Evolutionary conservation across 805 yeast species (phyloP).

Genomic region (Candida koratica): DNA sequence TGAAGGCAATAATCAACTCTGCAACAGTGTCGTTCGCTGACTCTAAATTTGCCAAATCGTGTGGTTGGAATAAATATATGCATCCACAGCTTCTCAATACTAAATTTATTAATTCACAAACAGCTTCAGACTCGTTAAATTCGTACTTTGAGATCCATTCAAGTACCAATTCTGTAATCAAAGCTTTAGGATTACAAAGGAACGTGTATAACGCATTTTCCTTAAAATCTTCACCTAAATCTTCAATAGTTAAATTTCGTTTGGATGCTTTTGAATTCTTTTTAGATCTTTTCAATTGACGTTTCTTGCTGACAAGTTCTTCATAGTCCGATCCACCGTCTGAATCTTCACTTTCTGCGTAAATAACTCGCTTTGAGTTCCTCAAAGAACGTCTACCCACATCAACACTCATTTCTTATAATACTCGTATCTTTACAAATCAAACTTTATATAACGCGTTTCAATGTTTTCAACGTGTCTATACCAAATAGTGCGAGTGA

Average conservation of each 20-base stretch:
- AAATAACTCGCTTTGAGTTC: constrained; percentile 1
- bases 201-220: constrained; percentile 31
- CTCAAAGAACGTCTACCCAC: constrained; percentile 4
- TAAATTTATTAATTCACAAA: constrained; percentile 64
- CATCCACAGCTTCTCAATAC: constrained; percentile 72
- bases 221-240: constrained; percentile 19
- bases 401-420: background rate
- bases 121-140: constrained; percentile 19
- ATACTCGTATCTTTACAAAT: background rate
- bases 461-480: too few relatives aligned
- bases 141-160: constrained; percentile 35
- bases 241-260: constrained; percentile 5
- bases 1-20: constrained; percentile 64
- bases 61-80: constrained; percentile 59
- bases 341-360: constrained; percentile 3
- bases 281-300: background rate
- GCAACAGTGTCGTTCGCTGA: constrained; percentile 69
- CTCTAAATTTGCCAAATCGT: constrained; percentile 69
- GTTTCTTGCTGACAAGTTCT: constrained; percentile 1
- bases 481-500: constrained; percentile 2
- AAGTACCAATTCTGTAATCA: constrained; percentile 32
- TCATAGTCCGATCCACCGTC: constrained; percentile 5
- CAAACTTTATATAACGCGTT: constrained; percentile 1
- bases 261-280: background rate
- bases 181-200: constrained; percentile 28